Percentiles rank a stretch among this genome's conserved stretches.
Conservation (phyloP, 164 flowering plant genomes). For the Macadamia tetraphylla region DNA sequence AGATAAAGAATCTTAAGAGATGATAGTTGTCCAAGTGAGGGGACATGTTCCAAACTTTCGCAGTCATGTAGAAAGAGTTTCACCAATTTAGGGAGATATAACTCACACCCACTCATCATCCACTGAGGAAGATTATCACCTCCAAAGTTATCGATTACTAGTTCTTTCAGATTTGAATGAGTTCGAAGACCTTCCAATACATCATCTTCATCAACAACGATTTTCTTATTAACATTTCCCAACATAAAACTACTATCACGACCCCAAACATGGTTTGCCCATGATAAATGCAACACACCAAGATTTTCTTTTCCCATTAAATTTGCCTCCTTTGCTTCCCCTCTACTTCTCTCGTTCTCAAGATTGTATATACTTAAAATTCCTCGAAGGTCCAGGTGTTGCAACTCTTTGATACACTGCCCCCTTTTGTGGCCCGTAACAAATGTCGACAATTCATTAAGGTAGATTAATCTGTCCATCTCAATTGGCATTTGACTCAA, state of each 20-base stretch:
- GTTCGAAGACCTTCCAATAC: constrained; percentile 17
- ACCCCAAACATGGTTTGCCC: not conserved
- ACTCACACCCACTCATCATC: not conserved
- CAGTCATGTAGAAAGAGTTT: too few relatives aligned
- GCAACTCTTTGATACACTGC: constrained; percentile 6
- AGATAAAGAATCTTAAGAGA: too few relatives aligned
- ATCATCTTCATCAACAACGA: too few relatives aligned
- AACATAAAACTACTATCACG: too few relatives aligned
- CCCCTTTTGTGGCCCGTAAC: not conserved
- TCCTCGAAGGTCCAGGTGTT: constrained; percentile 10
- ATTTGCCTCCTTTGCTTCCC: constrained; percentile 3
- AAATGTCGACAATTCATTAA: too few relatives aligned
- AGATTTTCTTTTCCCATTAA: constrained; percentile 1
- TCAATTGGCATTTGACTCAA: too few relatives aligned
- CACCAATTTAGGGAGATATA: too few relatives aligned
- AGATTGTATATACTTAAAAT: not conserved
- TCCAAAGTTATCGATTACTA: not conserved
- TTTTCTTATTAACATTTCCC: too few relatives aligned
- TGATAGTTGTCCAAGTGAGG: too few relatives aligned
- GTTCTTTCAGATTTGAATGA: constrained; percentile 3
- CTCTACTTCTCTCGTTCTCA: constrained; percentile 1
- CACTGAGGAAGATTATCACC: constrained; percentile 7
- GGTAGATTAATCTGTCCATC: too few relatives aligned
- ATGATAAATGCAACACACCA: not conserved
- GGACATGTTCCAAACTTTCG: too few relatives aligned